Conservation (phyloP, 345 rosid genomes). For the Eucalyptus dawsonii region DNA sequence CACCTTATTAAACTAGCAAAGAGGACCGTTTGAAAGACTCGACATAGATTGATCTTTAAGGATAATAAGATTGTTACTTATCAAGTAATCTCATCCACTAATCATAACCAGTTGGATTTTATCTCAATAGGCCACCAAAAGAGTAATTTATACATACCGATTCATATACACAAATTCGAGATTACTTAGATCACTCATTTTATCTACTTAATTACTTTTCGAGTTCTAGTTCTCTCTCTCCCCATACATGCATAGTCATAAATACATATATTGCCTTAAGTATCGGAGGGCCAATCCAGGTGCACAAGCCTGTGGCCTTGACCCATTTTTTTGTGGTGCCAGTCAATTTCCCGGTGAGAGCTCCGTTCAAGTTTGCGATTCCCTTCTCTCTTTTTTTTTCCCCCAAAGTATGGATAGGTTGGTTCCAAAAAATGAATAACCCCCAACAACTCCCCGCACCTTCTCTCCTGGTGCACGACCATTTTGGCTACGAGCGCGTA, state of each 20-base stretch:
- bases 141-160: background rate
- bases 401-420: background rate
- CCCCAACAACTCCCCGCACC: background rate
- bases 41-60: background rate
- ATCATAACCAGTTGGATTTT: background rate
- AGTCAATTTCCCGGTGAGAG: background rate
- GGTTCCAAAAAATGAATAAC: background rate
- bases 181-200: background rate
- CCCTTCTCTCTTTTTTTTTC: background rate
- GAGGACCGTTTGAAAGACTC: background rate
- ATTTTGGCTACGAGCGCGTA: background rate
- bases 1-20: background rate
- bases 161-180: background rate
- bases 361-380: background rate
- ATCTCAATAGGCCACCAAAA: background rate
- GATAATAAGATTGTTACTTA: accelerated
- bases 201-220: background rate
- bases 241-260: background rate
- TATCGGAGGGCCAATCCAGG: no score
- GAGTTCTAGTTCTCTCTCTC: background rate
- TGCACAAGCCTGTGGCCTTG: background rate
- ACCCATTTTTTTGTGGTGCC: background rate
- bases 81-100: background rate
- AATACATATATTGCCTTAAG: background rate
- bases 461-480: background rate